These are phyloP conservation scores for Monotropa hypopitys DNA, from an alignment of 179 eudicot genomes.

Conservation along the genomic window DNA sequence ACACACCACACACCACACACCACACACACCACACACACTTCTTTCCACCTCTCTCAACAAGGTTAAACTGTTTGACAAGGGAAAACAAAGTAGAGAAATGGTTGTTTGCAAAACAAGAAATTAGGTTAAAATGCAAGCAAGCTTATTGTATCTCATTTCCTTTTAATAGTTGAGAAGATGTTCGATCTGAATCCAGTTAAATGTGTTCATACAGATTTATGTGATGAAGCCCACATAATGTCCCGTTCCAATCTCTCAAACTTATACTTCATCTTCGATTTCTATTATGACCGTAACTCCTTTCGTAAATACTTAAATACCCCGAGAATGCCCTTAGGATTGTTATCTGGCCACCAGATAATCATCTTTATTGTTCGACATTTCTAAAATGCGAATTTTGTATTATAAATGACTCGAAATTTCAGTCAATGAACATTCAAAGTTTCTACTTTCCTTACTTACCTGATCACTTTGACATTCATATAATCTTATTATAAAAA, in stretches of 20 bases:
- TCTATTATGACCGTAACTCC: not conserved
- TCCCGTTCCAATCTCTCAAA: not conserved
- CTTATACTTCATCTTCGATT: not conserved
- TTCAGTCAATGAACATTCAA: not conserved
- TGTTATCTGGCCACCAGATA: not conserved
- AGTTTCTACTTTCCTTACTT: not conserved
- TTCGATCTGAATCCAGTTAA: not conserved
- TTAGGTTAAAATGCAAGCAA: not conserved
- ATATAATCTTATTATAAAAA: not conserved
- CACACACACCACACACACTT: not conserved
- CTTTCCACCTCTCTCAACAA: too few species aligned
- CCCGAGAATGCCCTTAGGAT: not conserved
- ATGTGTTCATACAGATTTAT: not conserved
- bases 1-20: not conserved
- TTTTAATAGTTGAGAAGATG: not conserved
- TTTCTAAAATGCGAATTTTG: not conserved
- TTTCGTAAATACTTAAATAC: not conserved
- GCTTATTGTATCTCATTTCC: not conserved
- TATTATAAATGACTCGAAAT: not conserved
- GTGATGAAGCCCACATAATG: not conserved
- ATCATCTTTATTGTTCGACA: not conserved
- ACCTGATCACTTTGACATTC: not conserved
- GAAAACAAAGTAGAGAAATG: not conserved
- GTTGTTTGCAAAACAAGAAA: not conserved
- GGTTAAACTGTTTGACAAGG: slow-evolving; percentile 4